phyloP scores from a whole-genome alignment of 441 rosid species.

The Pelargonium citronellum region DNA sequence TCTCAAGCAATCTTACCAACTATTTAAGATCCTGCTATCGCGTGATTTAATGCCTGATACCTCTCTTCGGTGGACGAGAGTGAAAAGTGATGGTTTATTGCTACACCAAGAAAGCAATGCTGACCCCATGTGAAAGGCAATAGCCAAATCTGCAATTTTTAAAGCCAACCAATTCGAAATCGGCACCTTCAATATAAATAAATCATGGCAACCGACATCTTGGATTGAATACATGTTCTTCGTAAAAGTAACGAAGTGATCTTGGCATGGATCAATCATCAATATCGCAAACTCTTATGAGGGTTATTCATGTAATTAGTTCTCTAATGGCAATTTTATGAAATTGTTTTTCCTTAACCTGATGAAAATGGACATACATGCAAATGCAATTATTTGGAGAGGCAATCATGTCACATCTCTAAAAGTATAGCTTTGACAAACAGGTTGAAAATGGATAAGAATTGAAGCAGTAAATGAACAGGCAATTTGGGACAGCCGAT shows the following conservation, averaged over 20 bases:
- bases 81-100: slow-evolving; percentile 76
- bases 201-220: slow-evolving; percentile 81
- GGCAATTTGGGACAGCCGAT: background rate
- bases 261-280: slow-evolving; percentile 37
- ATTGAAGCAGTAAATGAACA: slow-evolving; percentile 8
- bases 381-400: slow-evolving; percentile 19
- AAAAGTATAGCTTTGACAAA: slow-evolving; percentile 22
- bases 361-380: background rate
- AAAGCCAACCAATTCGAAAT: slow-evolving; percentile 95
- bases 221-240: slow-evolving; percentile 57
- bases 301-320: slow-evolving; percentile 23
- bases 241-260: slow-evolving; percentile 44
- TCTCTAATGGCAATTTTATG: slow-evolving; percentile 22
- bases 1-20: slow-evolving; percentile 96
- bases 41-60: slow-evolving; percentile 74
- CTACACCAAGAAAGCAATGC: slow-evolving; percentile 98
- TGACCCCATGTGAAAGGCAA: slow-evolving; percentile 72
- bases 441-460: slow-evolving; percentile 9
- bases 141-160: slow-evolving; percentile 92
- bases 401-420: slow-evolving; percentile 18
- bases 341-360: background rate
- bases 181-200: slow-evolving; percentile 73
- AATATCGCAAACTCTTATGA: slow-evolving; percentile 25
- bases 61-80: slow-evolving; percentile 80
- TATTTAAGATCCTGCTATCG: slow-evolving; percentile 64